phyloP scores from a whole-genome alignment of 495 filamentous ascomycete genomes.

The Mytilinidion resinicola region DNA sequence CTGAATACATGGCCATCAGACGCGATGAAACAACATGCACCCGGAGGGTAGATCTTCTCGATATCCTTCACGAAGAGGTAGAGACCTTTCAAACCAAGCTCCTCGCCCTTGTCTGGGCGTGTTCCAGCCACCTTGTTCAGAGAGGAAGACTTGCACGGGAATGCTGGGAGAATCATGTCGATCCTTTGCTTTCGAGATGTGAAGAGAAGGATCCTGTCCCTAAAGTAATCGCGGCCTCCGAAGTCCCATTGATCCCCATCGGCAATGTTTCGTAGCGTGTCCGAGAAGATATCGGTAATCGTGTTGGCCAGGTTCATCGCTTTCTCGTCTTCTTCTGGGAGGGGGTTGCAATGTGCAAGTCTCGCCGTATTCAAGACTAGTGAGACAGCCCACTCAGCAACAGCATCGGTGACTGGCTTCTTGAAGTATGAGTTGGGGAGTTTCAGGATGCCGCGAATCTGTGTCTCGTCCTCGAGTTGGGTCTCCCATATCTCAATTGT shows the following conservation, averaged over 20 bases:
- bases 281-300: background rate
- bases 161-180: conserved; percentile 42
- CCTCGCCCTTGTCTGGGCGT: conserved; percentile 44
- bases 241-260: background rate
- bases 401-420: no score
- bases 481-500: no score
- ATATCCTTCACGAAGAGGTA: conserved; percentile 41
- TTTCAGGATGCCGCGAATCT: no score
- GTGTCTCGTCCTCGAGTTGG: no score
- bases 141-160: conserved; percentile 48
- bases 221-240: conserved; percentile 2
- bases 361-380: no score
- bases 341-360: no score
- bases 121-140: conserved; percentile 39
- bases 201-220: background rate
- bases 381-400: no score
- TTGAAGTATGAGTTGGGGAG: no score
- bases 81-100: conserved; percentile 40
- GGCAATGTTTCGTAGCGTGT: background rate
- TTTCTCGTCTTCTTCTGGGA: no score
- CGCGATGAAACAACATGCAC: conserved; percentile 41
- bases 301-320: no score
- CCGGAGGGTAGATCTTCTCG: conserved; percentile 40
- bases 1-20: conserved; percentile 45
- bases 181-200: conserved; percentile 9